phyloP scores from a whole-genome alignment of 805 yeast species.

The Kuraishia ogatae region DNA sequence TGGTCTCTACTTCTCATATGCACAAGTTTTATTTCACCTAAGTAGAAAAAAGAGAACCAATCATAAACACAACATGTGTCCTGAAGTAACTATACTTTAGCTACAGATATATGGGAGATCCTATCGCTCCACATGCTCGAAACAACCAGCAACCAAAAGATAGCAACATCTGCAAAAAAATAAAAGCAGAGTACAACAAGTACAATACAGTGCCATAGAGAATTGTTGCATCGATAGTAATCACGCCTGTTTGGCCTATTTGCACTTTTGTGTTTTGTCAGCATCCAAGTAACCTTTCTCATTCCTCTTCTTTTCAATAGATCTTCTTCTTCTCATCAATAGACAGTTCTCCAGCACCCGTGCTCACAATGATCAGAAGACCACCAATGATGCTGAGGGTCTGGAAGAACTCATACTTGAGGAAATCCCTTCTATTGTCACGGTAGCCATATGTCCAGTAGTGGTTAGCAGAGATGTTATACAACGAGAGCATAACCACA shows the following conservation, averaged over 20 bases:
- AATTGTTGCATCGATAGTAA: no score
- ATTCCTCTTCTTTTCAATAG: constrained; percentile 33
- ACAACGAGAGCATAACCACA: constrained; percentile 61
- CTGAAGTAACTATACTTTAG: not conserved
- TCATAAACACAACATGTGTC: not conserved
- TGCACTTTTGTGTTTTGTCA: no score
- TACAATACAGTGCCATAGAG: no score
- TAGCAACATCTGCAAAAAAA: not conserved
- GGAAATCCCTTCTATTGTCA: constrained; percentile 76
- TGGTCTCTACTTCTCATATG: not conserved
- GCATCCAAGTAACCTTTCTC: not conserved
- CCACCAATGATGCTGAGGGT: constrained; percentile 95
- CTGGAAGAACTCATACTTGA: constrained; percentile 91
- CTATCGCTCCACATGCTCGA: not conserved
- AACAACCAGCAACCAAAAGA: no score
- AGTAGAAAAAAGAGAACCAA: not conserved
- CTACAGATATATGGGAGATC: not conserved
- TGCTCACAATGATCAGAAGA: constrained; percentile 76
- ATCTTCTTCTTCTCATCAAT: constrained; percentile 94
- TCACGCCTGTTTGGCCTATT: no score
- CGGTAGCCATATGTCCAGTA: constrained; percentile 74
- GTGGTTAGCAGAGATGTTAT: constrained; percentile 74
- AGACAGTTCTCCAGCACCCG: constrained; percentile 94
- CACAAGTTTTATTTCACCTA: not conserved
- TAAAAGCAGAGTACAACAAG: not conserved